These are phyloP conservation scores for Themeda triandra DNA, from an alignment of 176 grass and related monocot species.

Conservation along the genomic window DNA sequence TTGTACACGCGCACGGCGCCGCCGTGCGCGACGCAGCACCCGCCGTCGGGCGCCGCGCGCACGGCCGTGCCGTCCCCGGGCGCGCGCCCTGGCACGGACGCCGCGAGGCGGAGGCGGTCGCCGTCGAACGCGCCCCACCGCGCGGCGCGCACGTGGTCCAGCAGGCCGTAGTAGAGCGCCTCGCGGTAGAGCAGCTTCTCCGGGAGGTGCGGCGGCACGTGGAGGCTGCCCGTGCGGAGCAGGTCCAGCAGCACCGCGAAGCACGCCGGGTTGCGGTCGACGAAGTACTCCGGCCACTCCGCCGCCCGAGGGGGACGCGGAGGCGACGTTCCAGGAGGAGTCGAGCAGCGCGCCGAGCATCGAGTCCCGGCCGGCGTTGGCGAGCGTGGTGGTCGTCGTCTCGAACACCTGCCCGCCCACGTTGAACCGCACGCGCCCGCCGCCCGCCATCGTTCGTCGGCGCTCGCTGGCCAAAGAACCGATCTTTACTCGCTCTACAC, in stretches of 20 bases:
- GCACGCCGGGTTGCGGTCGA: slow-evolving; percentile 92
- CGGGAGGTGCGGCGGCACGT: slow-evolving; percentile 63
- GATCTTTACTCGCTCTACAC: neutral
- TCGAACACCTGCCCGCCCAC: slow-evolving; percentile 93
- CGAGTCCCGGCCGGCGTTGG: slow-evolving; percentile 84
- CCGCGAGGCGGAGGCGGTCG: slow-evolving; percentile 49
- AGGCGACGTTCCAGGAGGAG: slow-evolving; percentile 69
- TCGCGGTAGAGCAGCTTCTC: slow-evolving; percentile 89
- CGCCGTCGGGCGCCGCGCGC: slow-evolving; percentile 79
- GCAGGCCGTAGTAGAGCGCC: slow-evolving; percentile 79
- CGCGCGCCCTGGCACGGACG: slow-evolving; percentile 58
- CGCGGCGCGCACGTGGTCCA: slow-evolving; percentile 76
- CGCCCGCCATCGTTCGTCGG: neutral
- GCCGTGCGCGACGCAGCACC: slow-evolving; percentile 93
- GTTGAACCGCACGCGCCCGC: slow-evolving; percentile 84
- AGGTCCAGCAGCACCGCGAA: slow-evolving; percentile 87
- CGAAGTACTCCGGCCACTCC: slow-evolving; percentile 63
- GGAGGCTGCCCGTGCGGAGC: slow-evolving; percentile 79
- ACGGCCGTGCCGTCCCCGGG: slow-evolving; percentile 91
- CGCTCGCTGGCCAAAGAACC: neutral
- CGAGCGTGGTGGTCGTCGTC: slow-evolving; percentile 86
- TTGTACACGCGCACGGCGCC: slow-evolving; percentile 86
- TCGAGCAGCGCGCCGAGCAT: slow-evolving; percentile 97
- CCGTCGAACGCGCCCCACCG: slow-evolving; percentile 82
- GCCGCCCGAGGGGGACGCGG: neutral